Evolutionary conservation across 805 yeast species (phyloP), one percentile per base, ranked within the genome.

Genomic region (Candida quercuum): DNA sequence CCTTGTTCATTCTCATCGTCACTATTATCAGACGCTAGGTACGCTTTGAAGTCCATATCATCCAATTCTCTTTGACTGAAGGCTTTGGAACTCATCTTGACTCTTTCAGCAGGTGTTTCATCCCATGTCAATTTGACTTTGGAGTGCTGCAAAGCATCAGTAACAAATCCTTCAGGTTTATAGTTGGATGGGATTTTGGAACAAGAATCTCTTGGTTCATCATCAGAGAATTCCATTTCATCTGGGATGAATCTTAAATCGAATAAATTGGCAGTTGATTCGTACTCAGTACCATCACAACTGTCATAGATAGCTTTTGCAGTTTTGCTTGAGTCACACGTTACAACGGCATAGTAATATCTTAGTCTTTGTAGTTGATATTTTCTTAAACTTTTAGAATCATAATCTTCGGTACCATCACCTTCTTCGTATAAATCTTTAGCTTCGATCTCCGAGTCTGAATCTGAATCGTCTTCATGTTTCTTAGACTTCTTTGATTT

Each of bases 91-190:
- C 96, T 74, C 37, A 89, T 59, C 41, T 82, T 77, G 14, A 77
- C 60, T 54, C 99, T 76, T 53, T 88, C 97, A 40, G 79, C 81
- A 6, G 99, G 98, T 0, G 98, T 94, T 64, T 91, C 98, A 61
- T 93, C 99, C 99, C 99, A 93, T 0, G 98, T 89, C 48, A 93
- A 70, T 59, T 86, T 89, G 35, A 93, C 99, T 54, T 89, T 93
- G 13, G 98, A 89, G 56, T 88, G 96, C 58, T 93, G 96, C 42
- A 93, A 69, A 0, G 99, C 99, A 63, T 86, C 97, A 4, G 99
- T 93, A 22, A 86, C 85, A 60, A 93, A 93, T 9, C 72, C 68
- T 17, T 64, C 58, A 15, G 99, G 99, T 48, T 77, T 80, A 61
- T 93, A 93, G 34, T 74, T 75, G 3, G 78, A 63, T 6, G 98